Evolutionary conservation across 225 moss, liverwort and hornwort genomes (phyloP).

Genomic region (Takakia lepidozioides): DNA sequence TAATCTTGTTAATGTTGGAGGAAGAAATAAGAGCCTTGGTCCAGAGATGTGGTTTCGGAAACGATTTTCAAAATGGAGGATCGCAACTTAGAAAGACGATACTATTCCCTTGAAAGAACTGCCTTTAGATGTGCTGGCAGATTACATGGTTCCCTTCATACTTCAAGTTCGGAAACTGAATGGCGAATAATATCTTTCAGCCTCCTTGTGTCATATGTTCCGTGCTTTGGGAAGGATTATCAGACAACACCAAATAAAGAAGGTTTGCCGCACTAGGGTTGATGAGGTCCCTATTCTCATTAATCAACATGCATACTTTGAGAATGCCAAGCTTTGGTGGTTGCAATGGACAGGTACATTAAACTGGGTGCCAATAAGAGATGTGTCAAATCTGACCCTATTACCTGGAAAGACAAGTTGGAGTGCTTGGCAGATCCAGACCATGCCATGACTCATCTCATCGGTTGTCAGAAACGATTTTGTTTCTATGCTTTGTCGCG

Average conservation of each 20-base stretch:
- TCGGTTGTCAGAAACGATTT: not conserved
- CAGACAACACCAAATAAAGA: not conserved
- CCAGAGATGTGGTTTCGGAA: not conserved
- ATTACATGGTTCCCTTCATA: not conserved
- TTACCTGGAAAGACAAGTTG: not conserved
- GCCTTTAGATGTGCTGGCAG: not conserved
- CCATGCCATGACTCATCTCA: not conserved
- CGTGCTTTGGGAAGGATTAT: not conserved
- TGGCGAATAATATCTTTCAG: not conserved
- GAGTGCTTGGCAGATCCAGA: constrained; percentile 1
- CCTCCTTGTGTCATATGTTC: not conserved
- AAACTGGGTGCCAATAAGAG: not conserved
- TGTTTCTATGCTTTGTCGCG: not conserved
- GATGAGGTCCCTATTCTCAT: not conserved
- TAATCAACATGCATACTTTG: not conserved
- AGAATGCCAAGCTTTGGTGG: not conserved
- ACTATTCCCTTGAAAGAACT: not conserved
- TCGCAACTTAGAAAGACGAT: not conserved
- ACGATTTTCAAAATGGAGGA: not conserved
- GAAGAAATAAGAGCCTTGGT: not conserved
- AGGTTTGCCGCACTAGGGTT: not conserved
- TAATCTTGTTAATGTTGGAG: not conserved
- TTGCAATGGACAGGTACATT: not conserved
- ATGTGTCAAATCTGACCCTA: not conserved
- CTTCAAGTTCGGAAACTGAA: not conserved